Evolutionary conservation across 2,329 filamentous ascomycete species (phyloP).

Genomic region (Exophiala calicioides): DNA sequence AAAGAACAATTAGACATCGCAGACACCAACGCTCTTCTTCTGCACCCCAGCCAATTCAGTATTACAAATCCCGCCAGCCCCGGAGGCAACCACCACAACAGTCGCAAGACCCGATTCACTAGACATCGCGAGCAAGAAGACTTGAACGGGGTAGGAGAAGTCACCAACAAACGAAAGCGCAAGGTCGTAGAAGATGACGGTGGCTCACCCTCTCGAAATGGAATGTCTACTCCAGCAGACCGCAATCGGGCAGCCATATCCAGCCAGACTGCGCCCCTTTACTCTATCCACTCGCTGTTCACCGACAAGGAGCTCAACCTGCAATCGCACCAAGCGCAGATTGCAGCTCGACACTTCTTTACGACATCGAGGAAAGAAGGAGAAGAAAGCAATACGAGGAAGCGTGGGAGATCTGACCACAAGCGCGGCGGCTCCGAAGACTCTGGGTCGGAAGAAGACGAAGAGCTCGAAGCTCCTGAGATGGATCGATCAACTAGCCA

Average conservation of each 20-base stretch:
- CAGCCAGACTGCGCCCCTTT: constrained; percentile 60
- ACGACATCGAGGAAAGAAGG: constrained; percentile 51
- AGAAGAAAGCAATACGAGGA: constrained; percentile 30
- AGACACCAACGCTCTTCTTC: constrained; percentile 64
- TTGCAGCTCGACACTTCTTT: constrained; percentile 60
- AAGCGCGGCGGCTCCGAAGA: constrained; percentile 44
- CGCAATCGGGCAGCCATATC: constrained; percentile 56
- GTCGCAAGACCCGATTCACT: constrained; percentile 64
- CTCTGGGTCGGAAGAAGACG: constrained; percentile 44
- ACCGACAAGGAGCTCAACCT: constrained; percentile 66
- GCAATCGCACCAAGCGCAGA: constrained; percentile 62
- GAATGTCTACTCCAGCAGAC: constrained; percentile 49
- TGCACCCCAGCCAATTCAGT: constrained; percentile 67
- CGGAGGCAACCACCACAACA: constrained; percentile 59
- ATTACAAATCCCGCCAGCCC: constrained; percentile 65
- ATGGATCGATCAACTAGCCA: constrained; percentile 64
- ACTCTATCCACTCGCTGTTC: constrained; percentile 65
- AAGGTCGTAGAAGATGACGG: constrained; percentile 61
- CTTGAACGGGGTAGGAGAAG: constrained; percentile 50
- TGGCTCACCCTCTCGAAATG: constrained; percentile 59
- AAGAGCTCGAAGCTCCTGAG: constrained; percentile 49
- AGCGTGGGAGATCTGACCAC: constrained; percentile 42
- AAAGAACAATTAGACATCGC: constrained; percentile 68
- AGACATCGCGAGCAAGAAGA: constrained; percentile 59
- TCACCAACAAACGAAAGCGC: constrained; percentile 58